These are phyloP conservation scores for Colletotrichum agaves DNA, from an alignment of 2,329 filamentous ascomycete species.

Conservation along the genomic window DNA sequence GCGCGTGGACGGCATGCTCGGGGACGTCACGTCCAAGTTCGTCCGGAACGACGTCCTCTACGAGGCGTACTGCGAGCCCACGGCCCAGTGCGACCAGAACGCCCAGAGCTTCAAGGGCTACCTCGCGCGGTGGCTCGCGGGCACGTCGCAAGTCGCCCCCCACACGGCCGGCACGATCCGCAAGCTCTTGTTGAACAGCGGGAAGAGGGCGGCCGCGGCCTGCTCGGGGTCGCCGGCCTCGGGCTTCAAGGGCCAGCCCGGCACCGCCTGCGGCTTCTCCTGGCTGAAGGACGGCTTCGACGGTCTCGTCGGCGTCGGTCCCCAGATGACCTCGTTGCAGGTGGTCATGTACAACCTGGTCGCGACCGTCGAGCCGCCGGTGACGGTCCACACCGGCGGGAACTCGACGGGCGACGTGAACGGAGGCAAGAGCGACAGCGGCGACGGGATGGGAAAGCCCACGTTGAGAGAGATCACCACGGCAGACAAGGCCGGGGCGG, in stretches of 20 bases:
- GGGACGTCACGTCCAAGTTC: conserved; percentile 55
- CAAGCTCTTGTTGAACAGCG: conserved; percentile 66
- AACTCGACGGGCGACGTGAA: conserved; percentile 56
- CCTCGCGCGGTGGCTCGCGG: conserved; percentile 72
- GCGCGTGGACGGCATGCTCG: conserved; percentile 68
- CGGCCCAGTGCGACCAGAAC: conserved; percentile 73
- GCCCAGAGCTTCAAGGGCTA: conserved; percentile 80
- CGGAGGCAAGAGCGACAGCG: conserved; percentile 33
- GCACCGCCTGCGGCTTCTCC: conserved; percentile 68
- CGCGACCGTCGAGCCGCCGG: conserved; percentile 50
- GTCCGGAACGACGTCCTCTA: conserved; percentile 68
- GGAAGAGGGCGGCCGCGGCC: conserved; percentile 67
- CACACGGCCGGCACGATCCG: conserved; percentile 64
- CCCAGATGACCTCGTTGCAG: conserved; percentile 66
- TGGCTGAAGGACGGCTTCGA: conserved; percentile 64
- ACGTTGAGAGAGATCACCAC: conserved; percentile 52
- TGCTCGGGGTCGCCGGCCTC: conserved; percentile 68
- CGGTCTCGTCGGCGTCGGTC: conserved; percentile 63
- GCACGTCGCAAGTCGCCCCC: conserved; percentile 70
- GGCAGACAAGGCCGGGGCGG: conserved; percentile 75
- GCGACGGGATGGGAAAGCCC: background rate
- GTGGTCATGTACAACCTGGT: conserved; percentile 62
- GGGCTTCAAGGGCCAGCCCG: conserved; percentile 58
- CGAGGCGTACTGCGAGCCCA: conserved; percentile 73
- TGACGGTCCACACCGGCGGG: conserved; percentile 63